Evolutionary conservation across 257 asterid species (phyloP).

Genomic region (Nyctanthes arbortristis): DNA sequence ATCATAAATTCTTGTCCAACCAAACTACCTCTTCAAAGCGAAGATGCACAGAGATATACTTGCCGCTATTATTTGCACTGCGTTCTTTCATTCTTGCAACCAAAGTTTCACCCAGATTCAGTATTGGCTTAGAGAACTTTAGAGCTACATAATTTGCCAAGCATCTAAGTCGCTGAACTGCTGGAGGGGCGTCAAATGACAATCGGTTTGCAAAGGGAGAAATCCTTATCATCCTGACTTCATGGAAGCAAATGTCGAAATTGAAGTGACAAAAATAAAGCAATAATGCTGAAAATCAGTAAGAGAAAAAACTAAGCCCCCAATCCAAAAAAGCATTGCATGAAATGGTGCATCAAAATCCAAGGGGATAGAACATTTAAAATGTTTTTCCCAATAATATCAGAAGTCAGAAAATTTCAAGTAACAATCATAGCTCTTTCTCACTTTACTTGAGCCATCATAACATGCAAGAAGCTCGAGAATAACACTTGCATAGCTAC

Average conservation of each 20-base stretch:
- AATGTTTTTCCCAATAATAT: neutral
- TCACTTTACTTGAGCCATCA: neutral
- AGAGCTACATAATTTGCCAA: constrained; percentile 92
- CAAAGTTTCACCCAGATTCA: constrained; percentile 65
- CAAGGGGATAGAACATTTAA: neutral
- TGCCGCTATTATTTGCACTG: constrained; percentile 84
- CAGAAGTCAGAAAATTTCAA: neutral
- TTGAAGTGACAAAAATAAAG: constrained; percentile 12
- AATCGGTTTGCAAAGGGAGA: constrained; percentile 95
- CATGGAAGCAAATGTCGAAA: constrained; percentile 17
- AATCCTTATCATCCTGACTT: constrained; percentile 77
- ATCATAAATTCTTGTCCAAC: constrained; percentile 18
- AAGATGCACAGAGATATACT: constrained; percentile 93
- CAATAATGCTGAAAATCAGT: too few species aligned
- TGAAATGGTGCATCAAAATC: neutral
- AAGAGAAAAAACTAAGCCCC: neutral
- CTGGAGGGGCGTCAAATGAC: constrained; percentile 87
- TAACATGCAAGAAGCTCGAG: neutral
- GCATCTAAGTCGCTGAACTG: constrained; percentile 86
- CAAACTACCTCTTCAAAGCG: constrained; percentile 97
- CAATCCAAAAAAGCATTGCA: too few species aligned
- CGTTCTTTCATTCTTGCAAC: constrained; percentile 84
- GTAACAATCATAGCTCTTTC: neutral
- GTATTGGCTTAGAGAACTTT: constrained; percentile 69
- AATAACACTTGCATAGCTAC: neutral